Conservation (phyloP, 106 monocot species). For the Phalaenopsis equestris region DNA sequence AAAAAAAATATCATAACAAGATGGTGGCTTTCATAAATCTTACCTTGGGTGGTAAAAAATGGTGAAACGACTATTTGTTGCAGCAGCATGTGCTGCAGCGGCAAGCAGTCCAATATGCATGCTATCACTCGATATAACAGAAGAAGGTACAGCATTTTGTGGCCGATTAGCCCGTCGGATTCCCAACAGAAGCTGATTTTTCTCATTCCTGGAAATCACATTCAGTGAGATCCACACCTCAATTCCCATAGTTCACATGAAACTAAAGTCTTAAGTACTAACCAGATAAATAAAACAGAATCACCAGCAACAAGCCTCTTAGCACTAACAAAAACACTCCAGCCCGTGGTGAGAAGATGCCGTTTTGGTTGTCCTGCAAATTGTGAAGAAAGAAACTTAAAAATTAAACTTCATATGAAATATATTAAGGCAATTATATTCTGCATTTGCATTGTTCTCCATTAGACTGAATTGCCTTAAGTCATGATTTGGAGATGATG, state of each 20-base stretch:
- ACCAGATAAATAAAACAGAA: conserved; percentile 98
- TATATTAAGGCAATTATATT: background rate
- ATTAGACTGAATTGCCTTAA: background rate
- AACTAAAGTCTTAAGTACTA: conserved; percentile 1
- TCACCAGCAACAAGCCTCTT: conserved; percentile 96
- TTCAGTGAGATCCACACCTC: background rate
- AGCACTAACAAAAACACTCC: conserved; percentile 97
- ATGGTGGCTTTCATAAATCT: conserved; percentile 21
- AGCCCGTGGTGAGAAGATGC: conserved; percentile 97
- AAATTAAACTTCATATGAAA: background rate
- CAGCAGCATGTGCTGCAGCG: conserved; percentile 96
- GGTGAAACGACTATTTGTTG: conserved; percentile 89
- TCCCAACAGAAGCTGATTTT: conserved; percentile 89
- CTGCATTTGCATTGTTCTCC: background rate
- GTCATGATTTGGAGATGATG: background rate
- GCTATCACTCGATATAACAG: conserved; percentile 95
- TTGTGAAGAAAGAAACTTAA: background rate
- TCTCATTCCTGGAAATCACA: conserved; percentile 66
- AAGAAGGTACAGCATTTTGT: conserved; percentile 84
- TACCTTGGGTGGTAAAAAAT: conserved; percentile 96
- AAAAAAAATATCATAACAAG: background rate
- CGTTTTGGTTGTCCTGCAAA: conserved; percentile 91
- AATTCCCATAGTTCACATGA: background rate
- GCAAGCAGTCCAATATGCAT: conserved; percentile 99
- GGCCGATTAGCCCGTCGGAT: conserved; percentile 77